phyloP scores from a whole-genome alignment of 129 eudicot species.

The Centaurea solstitialis region DNA sequence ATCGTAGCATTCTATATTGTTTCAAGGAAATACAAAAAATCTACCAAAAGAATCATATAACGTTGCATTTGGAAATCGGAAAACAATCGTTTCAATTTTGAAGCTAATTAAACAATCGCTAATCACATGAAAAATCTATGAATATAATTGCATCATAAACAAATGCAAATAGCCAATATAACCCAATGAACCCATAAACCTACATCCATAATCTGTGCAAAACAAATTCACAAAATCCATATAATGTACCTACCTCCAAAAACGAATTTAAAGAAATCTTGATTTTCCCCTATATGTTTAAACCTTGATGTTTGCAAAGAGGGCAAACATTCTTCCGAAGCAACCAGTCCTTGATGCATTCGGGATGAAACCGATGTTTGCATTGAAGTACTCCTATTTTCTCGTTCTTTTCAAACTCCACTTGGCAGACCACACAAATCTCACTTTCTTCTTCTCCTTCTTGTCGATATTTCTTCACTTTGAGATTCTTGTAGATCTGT shows the following conservation, averaged over 20 bases:
- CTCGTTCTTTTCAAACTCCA: not conserved
- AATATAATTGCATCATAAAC: too few relatives aligned
- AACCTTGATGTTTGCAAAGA: conserved; percentile 11
- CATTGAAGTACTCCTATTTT: conserved; percentile 20
- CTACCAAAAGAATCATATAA: too few relatives aligned
- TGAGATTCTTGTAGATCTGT: not conserved
- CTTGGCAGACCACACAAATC: not conserved
- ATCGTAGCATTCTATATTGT: too few relatives aligned
- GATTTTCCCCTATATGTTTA: not conserved
- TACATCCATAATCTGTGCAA: not conserved
- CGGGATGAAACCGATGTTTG: conserved; percentile 17
- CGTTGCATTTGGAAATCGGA: too few relatives aligned
- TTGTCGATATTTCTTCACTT: not conserved
- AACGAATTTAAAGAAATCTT: not conserved
- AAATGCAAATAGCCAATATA: too few relatives aligned
- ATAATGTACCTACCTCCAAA: too few relatives aligned
- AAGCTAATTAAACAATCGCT: too few relatives aligned
- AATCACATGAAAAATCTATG: too few relatives aligned
- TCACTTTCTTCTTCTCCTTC: not conserved
- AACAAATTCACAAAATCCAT: not conserved
- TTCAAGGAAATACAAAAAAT: too few relatives aligned
- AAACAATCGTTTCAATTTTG: too few relatives aligned
- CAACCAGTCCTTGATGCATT: conserved; percentile 28
- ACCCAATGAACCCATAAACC: not conserved
- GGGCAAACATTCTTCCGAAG: conserved; percentile 26